Conservation (phyloP, 2,329 filamentous ascomycete genomes). For the Diaporthe australafricana region DNA sequence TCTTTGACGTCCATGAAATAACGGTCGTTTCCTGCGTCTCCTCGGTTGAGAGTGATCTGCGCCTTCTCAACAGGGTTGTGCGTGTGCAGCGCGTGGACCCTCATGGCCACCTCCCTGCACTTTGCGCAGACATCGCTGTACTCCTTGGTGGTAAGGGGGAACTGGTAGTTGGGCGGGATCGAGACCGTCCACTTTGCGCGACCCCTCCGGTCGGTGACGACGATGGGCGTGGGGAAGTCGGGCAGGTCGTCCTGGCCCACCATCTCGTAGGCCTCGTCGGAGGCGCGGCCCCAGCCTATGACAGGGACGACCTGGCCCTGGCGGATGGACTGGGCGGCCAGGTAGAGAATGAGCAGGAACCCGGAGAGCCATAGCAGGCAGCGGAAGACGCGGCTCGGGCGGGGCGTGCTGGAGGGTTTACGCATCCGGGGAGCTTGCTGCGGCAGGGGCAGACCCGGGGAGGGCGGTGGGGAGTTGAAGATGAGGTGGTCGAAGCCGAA, state of each 20-base stretch:
- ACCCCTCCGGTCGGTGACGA: slow-evolving; percentile 74
- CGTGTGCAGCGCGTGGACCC: slow-evolving; percentile 64
- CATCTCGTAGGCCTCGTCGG: slow-evolving; percentile 71
- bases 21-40: slow-evolving; percentile 67
- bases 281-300: slow-evolving; percentile 52
- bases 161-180: slow-evolving; percentile 74
- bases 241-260: slow-evolving; percentile 75
- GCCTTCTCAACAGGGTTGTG: slow-evolving; percentile 48
- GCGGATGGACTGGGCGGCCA: slow-evolving; percentile 51
- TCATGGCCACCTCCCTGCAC: slow-evolving; percentile 72
- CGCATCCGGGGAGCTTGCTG: slow-evolving; percentile 71
- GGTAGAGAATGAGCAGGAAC: slow-evolving; percentile 63
- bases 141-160: slow-evolving; percentile 74
- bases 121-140: slow-evolving; percentile 78
- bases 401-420: slow-evolving; percentile 68
- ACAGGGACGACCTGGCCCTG: slow-evolving; percentile 46
- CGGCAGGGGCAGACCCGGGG: slow-evolving; percentile 71
- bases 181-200: slow-evolving; percentile 83
- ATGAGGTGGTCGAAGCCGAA: slow-evolving; percentile 76
- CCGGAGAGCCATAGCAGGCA: slow-evolving; percentile 65
- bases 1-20: slow-evolving; percentile 82
- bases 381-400: slow-evolving; percentile 69
- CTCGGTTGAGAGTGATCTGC: slow-evolving; percentile 55
- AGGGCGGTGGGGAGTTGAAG: slow-evolving; percentile 75
- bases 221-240: slow-evolving; percentile 77